Evolutionary conservation across 768 basidiomycete species (phyloP).

Genomic region (Auriscalpium orientale): DNA sequence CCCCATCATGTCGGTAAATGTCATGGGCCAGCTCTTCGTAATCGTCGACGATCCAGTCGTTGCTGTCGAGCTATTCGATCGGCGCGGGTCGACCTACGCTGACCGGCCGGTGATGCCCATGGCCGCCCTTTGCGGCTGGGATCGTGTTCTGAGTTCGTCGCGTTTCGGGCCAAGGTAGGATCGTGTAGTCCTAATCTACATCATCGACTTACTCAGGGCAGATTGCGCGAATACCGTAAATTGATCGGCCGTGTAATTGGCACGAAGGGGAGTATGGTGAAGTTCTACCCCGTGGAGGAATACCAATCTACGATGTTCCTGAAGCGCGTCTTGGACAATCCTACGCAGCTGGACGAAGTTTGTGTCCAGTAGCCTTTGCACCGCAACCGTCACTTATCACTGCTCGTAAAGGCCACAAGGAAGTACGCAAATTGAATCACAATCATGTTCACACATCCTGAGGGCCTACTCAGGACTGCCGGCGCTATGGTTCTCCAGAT

Average conservation of each 20-base stretch:
- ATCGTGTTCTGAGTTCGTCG: background rate
- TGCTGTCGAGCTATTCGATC: constrained; percentile 16
- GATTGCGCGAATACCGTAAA: constrained; percentile 32
- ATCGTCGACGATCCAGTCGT: constrained; percentile 9
- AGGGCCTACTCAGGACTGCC: background rate
- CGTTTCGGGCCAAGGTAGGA: background rate
- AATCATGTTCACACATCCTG: no score
- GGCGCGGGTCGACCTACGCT: constrained; percentile 13
- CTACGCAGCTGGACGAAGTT: constrained; percentile 27
- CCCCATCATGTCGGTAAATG: constrained; percentile 5
- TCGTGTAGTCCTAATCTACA: background rate
- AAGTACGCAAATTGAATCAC: no score
- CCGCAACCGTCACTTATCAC: no score
- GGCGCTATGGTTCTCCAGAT: constrained; percentile 17
- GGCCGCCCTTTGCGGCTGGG: background rate
- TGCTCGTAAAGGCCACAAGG: no score
- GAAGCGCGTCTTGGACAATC: constrained; percentile 32
- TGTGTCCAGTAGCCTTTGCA: background rate
- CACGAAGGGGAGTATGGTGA: constrained; percentile 27
- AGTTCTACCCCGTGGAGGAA: constrained; percentile 30
- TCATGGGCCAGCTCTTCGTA: constrained; percentile 8
- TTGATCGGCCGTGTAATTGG: constrained; percentile 33
- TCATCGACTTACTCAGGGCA: background rate
- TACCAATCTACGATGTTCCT: constrained; percentile 34
- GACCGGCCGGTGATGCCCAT: background rate